Evolutionary conservation across 805 yeast genomes (phyloP), one percentile per base, ranked within the genome.

Genomic region (Wickerhamomyces xylosicus): DNA sequence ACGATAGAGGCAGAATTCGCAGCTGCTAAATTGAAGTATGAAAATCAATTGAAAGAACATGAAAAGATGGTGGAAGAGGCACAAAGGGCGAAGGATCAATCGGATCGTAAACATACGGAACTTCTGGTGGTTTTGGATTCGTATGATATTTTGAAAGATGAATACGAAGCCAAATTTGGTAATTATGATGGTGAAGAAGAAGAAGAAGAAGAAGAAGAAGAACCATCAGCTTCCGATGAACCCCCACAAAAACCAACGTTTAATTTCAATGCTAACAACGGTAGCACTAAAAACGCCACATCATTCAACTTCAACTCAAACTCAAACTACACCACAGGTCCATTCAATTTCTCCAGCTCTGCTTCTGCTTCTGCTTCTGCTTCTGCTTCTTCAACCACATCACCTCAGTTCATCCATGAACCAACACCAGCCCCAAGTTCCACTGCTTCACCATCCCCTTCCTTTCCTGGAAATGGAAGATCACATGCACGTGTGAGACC

Each of bases 1-100:
- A 38, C 45, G 14, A 52, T 54, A 1, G 36, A 37, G 10, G 42
- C 34, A 4, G 52, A 52, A 0, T 33, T 47, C n/a, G 37, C 37
- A 14, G 43, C 38, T 18, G 52, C 54, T 2, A 37, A 43, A 31
- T 27, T 35, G 41, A 48, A 43, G 36, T 45, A 43, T 29, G 40
- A 40, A 3, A 43, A 46, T 9, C 31, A 39, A 2, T 21, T 42
- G 16, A 37, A 37, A 11, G 41, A 37, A 19, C 25, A 38, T 10
- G 37, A 37, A 18, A n/a, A 20, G 3, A 34, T 36, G 14, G 14
- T 29, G 13, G 36, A 34, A 13, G 43, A 41, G 18, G 46, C 47
- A 0, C 16, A 27, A 2, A 19, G 16, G 6, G 11, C 19, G 7
- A 36, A 37, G 21, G 17, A 14, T 4, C 33, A 29, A 6, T 36